Evolutionary conservation across 202 grass and related monocot species (phyloP), one percentile per base, ranked within the genome.

Genomic region (Miscanthus sacchariflorus): DNA sequence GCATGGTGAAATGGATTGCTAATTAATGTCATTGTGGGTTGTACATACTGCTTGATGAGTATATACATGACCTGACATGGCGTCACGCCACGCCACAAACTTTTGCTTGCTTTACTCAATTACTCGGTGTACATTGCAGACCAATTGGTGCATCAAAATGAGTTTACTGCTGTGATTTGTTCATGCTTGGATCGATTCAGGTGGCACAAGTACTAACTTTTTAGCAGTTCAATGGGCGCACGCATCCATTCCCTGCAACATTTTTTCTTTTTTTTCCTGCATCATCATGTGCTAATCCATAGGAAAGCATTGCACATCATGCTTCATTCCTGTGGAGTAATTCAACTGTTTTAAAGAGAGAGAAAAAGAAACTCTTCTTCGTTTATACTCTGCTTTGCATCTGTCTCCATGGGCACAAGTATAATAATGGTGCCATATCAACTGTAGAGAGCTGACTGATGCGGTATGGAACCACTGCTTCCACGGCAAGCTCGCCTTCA

Each of bases 381-480:
- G 52, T 77, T 77, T 30, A 58, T 76, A 38, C 6, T 58, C 1
- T 54, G 25, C 27, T 35, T 77, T 58, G 25, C 48, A 77, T 35
- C 74, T 77, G 46, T 35, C 28, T 58, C 27, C 12, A 43, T 87
- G 89, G 10, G 10, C 89, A 99, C 91, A 95, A 89, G 82, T 99
- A 93, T n/a, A 95, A 84, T 86, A 88, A 65, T 65, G 89, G 23
- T 72, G 91, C 30, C 89, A 92, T 81, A 95, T 96, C 74, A 96
- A 80, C 78, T 84, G 54, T 74, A 91, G 66, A 28, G 89, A 92
- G 84, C 74, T 96, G 18, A 88, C 28, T 36, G 91, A 96, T 80
- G 81, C 86, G 4, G 70, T 91, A 25, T 95, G 91, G 94, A 96
- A 96, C 68, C 89, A 77, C 67, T 93, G 96, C 38, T 88, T 96